phyloP scores from a whole-genome alignment of 2,329 filamentous ascomycete genomes.

The Xylariaceae sp. region DNA sequence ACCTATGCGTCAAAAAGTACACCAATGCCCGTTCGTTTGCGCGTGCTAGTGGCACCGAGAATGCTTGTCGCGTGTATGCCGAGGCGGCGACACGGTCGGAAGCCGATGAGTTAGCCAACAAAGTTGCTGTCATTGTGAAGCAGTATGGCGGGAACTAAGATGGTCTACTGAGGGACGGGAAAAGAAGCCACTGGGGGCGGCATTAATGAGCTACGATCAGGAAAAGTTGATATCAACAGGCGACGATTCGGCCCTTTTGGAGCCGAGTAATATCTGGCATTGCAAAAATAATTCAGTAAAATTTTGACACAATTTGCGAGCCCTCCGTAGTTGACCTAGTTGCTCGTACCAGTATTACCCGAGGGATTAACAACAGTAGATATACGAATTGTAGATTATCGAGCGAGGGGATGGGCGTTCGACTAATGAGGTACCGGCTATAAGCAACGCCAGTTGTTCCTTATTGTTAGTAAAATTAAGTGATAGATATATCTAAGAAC shows the following conservation, averaged over 20 bases:
- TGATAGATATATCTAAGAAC: too few species aligned
- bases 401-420: too few species aligned
- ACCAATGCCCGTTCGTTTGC: conserved; percentile 89
- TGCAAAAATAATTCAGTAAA: too few species aligned
- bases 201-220: neutral
- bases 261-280: too few species aligned
- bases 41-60: conserved; percentile 91
- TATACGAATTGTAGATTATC: too few species aligned
- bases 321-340: too few species aligned
- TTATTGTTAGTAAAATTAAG: too few species aligned
- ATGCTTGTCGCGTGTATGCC: conserved; percentile 93
- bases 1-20: conserved; percentile 87
- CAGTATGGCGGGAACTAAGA: conserved; percentile 52
- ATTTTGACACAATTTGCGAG: too few species aligned
- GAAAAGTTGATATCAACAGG: neutral
- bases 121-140: conserved; percentile 78
- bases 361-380: too few species aligned
- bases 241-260: neutral
- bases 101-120: conserved; percentile 86
- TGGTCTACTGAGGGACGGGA: neutral
- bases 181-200: neutral
- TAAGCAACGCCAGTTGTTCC: too few species aligned
- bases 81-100: conserved; percentile 90
- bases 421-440: too few species aligned
- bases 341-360: too few species aligned